Conservation (phyloP, 441 rosid species). For the Adansonia grandidieri region DNA sequence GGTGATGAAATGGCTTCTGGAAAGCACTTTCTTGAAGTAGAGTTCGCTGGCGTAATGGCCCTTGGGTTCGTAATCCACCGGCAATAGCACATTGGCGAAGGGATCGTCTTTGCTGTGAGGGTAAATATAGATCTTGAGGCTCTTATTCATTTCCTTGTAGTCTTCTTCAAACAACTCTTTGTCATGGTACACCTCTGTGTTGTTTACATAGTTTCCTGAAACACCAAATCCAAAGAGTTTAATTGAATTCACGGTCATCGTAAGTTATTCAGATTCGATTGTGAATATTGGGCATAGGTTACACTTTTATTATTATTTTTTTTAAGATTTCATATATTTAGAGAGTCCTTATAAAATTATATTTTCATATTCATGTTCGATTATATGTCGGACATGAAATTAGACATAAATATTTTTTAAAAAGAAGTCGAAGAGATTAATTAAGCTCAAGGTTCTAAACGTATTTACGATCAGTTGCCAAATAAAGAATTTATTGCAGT, state of each 20-base stretch:
- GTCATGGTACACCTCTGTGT: constrained; percentile 24
- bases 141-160: constrained; percentile 59
- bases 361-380: too few relatives aligned
- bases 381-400: too few relatives aligned
- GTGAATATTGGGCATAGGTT: too few relatives aligned
- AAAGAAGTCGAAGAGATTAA: not conserved
- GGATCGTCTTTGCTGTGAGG: constrained; percentile 60
- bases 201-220: constrained; percentile 19
- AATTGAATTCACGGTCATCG: too few relatives aligned
- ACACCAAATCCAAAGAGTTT: not conserved
- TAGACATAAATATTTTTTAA: not conserved
- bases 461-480: too few relatives aligned
- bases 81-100: constrained; percentile 56
- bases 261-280: too few relatives aligned
- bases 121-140: constrained; percentile 64
- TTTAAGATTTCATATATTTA: too few relatives aligned
- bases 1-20: constrained; percentile 60
- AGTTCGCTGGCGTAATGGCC: constrained; percentile 74
- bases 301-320: too few relatives aligned
- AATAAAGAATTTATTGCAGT: too few relatives aligned
- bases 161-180: constrained; percentile 35
- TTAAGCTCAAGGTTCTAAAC: too few relatives aligned
- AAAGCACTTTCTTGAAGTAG: constrained; percentile 58
- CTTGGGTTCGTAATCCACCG: constrained; percentile 50
- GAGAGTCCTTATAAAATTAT: too few relatives aligned